Evolutionary conservation across 2,329 filamentous ascomycete genomes (phyloP).

Genomic region (Xylariaceae sp.): DNA sequence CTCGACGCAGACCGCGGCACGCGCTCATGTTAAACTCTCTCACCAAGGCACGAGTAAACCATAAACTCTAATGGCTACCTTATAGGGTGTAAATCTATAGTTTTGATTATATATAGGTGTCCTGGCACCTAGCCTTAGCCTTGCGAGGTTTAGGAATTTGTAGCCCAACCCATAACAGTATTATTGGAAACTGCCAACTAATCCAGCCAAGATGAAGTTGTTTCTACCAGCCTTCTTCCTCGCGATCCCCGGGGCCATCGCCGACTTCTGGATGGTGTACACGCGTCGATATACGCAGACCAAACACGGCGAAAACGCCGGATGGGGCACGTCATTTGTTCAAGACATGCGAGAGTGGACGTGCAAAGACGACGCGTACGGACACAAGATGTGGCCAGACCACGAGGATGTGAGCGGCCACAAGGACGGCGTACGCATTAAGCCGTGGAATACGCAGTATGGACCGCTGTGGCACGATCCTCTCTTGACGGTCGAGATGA

Average conservation of each 20-base stretch:
- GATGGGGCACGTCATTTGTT: conserved; percentile 8
- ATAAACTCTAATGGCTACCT: no score
- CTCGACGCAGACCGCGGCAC: no score
- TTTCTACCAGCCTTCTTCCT: not conserved
- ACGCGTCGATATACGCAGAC: conserved; percentile 11
- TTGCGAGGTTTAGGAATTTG: no score
- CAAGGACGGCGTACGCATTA: not conserved
- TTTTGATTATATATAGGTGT: no score
- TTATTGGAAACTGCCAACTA: no score
- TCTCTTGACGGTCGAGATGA: not conserved
- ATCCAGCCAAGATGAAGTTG: no score
- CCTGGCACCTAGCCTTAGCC: no score
- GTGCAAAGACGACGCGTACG: conserved; percentile 7
- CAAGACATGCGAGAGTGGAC: not conserved
- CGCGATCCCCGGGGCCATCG: not conserved
- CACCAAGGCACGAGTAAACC: no score
- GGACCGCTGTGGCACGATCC: conserved; percentile 20
- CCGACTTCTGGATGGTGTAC: conserved; percentile 23
- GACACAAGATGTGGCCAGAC: conserved; percentile 5
- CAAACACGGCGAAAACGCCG: not conserved
- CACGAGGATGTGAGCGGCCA: not conserved
- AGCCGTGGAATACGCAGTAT: not conserved
- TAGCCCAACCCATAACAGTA: no score
- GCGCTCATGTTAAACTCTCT: no score
- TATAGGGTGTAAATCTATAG: no score